phyloP scores from a whole-genome alignment of 1,284 basidiomycete genomes.

The Ustilago hordei region DNA sequence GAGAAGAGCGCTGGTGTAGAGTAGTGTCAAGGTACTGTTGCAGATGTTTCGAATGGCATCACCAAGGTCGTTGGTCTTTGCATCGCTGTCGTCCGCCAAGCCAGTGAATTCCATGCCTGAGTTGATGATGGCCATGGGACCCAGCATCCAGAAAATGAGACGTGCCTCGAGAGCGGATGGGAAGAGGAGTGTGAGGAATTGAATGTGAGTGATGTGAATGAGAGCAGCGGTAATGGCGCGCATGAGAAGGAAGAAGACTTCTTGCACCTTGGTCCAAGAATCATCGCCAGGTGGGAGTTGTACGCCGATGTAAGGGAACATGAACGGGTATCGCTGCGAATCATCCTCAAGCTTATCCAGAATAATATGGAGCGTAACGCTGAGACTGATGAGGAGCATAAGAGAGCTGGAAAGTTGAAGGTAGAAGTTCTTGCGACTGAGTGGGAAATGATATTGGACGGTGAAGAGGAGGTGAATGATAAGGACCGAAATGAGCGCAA shows the following conservation, averaged over 20 bases:
- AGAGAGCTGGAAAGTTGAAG: conserved; percentile 86
- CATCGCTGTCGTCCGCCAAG: conserved; percentile 72
- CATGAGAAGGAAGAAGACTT: conserved; percentile 86
- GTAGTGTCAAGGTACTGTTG: conserved; percentile 91
- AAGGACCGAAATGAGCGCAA: conserved; percentile 88
- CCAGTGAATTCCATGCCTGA: conserved; percentile 87
- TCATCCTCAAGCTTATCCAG: conserved; percentile 76
- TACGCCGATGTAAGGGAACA: conserved; percentile 89
- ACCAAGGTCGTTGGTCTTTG: conserved; percentile 75
- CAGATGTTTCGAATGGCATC: conserved; percentile 90
- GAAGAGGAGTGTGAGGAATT: conserved; percentile 94
- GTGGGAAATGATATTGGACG: conserved; percentile 93
- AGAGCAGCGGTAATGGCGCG: conserved; percentile 85
- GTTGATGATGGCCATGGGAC: conserved; percentile 86
- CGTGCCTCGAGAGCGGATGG: conserved; percentile 90
- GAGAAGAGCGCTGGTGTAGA: conserved; percentile 88
- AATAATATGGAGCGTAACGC: conserved; percentile 73
- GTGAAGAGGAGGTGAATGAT: conserved; percentile 94
- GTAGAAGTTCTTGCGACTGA: conserved; percentile 89
- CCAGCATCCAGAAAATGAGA: conserved; percentile 87
- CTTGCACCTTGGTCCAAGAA: conserved; percentile 78
- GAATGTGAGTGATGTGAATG: conserved; percentile 94
- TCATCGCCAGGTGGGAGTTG: conserved; percentile 77
- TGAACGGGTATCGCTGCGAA: conserved; percentile 88
- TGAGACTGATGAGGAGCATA: conserved; percentile 75